Conservation (phyloP, 768 basidiomycete genomes). For the Mycena polygramma region DNA sequence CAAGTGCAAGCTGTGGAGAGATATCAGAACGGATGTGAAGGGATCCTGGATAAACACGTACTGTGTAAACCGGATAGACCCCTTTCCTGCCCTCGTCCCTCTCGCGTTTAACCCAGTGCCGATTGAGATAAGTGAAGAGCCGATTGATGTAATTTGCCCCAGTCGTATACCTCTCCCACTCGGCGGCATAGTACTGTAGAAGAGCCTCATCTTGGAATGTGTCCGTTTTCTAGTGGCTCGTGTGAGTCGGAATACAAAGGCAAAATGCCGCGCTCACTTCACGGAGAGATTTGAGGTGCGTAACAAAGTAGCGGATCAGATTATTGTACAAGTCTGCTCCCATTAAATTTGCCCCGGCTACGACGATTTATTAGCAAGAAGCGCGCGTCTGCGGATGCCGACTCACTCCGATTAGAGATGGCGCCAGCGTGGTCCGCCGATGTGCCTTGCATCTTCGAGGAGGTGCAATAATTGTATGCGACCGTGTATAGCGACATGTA, state of each 20-base stretch:
- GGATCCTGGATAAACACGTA: conserved; percentile 52
- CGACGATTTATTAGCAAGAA: conserved; percentile 38
- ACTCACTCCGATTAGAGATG: conserved; percentile 78
- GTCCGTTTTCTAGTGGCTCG: conserved; percentile 74
- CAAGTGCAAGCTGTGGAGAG: conserved; percentile 83
- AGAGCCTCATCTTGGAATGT: conserved; percentile 87
- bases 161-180: conserved; percentile 97
- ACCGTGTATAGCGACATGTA: conserved; percentile 94
- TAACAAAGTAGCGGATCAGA: conserved; percentile 90
- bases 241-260: conserved; percentile 33
- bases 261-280: conserved; percentile 46
- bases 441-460: conserved; percentile 79
- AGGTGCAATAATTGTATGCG: conserved; percentile 98
- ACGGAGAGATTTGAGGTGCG: conserved; percentile 81
- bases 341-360: conserved; percentile 95
- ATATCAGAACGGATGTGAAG: conserved; percentile 19
- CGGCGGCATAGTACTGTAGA: conserved; percentile 88
- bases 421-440: conserved; percentile 57
- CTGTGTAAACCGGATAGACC: conserved; percentile 96
- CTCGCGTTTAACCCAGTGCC: conserved; percentile 99
- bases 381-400: conserved; percentile 50
- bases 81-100: conserved; percentile 96
- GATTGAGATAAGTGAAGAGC: conserved; percentile 97
- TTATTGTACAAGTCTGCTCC: conserved; percentile 98
- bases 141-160: conserved; percentile 98